Evolutionary conservation across 2,329 filamentous ascomycete species (phyloP).

Genomic region (Thermochaetoides dissita): DNA sequence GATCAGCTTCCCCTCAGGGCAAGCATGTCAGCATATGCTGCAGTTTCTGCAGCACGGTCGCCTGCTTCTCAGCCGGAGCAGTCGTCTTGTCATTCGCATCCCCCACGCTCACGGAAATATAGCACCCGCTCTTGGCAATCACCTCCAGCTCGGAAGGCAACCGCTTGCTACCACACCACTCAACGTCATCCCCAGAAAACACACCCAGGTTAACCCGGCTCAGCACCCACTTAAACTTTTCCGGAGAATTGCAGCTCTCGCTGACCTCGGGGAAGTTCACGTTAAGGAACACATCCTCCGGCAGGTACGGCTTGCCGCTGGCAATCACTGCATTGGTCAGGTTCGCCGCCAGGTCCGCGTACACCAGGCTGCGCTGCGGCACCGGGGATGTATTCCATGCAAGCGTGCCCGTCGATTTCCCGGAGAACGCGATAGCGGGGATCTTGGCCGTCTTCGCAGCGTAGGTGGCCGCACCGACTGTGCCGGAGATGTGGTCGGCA

Average conservation of each 20-base stretch:
- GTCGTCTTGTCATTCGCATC: constrained; percentile 47
- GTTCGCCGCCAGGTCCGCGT: constrained; percentile 46
- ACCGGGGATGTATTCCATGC: constrained; percentile 40
- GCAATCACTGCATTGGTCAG: constrained; percentile 41
- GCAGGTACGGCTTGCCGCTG: constrained; percentile 49
- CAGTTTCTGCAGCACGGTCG: constrained; percentile 36
- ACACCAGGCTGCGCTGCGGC: constrained; percentile 42
- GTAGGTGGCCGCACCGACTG: constrained; percentile 50
- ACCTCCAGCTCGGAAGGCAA: constrained; percentile 48
- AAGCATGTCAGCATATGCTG: constrained; percentile 11
- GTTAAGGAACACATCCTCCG: constrained; percentile 47
- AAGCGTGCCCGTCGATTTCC: constrained; percentile 32
- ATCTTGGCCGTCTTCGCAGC: constrained; percentile 40
- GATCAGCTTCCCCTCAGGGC: neutral
- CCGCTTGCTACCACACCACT: constrained; percentile 38
- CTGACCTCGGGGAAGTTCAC: constrained; percentile 51
- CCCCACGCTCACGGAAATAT: constrained; percentile 49
- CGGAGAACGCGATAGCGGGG: constrained; percentile 56
- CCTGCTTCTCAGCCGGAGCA: constrained; percentile 36
- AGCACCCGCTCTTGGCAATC: constrained; percentile 37
- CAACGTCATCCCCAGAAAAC: constrained; percentile 38
- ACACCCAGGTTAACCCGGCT: constrained; percentile 45
- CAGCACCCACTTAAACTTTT: constrained; percentile 50
- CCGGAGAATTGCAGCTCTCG: constrained; percentile 33
- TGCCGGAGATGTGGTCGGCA: constrained; percentile 46